Base-by-base conservation (phyloP, 2,329 filamentous ascomycete genomes). In the Pleoardoris graminearum region DNA sequence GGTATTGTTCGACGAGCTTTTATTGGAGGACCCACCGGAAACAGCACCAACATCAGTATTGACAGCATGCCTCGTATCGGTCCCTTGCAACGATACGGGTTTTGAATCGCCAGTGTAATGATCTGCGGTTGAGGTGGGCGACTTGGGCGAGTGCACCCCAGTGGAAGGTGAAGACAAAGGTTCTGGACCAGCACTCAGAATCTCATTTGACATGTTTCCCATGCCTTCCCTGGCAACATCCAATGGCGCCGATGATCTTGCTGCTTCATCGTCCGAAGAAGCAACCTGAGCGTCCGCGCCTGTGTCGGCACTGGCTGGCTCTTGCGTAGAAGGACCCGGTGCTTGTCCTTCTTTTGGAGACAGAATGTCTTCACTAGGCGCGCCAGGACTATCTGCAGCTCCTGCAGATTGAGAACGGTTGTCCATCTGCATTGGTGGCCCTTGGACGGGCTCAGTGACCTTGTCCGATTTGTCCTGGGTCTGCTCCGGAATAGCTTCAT, bases 401-500 rank as follows among this genome's bases (percentile, higher is more conserved):
- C 52, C 38, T 16, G 39, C 30, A 16, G 48, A 19, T 10, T 29
- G n/a, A n/a, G 23, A 25, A 8, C 3, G n/a, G 17, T 37, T 23
- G 7, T 50, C 42, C 38, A 43, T 14, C 10, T 56, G 45, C 16
- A 42, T 16, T 3, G 39, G 35, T 16, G 33, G 51, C 3, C 51
- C 54, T 4, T 44, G 12, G 7, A 27, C 8, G 11, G 35, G 19
- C 8, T 33, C 21, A 4, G 36, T 22, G n/a, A 32, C 48, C n/a
- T 56, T 50, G 3, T 59, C 48, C 12, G 56, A 55, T 37, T 60
- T 47, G 7, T 61, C 52, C 3, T 66, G 59, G 12, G 62, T 48
- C 16, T 63, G 56, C 25, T 66, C 60, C 3, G 60, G 51, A 29
- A 63, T 49, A 8, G 57, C 55, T 45, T 57, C 64, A 14, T 67